Percentiles rank a stretch among this genome's conserved stretches.
Conservation (phyloP, 306 rosid species). For the Fragaria ananassa region DNA sequence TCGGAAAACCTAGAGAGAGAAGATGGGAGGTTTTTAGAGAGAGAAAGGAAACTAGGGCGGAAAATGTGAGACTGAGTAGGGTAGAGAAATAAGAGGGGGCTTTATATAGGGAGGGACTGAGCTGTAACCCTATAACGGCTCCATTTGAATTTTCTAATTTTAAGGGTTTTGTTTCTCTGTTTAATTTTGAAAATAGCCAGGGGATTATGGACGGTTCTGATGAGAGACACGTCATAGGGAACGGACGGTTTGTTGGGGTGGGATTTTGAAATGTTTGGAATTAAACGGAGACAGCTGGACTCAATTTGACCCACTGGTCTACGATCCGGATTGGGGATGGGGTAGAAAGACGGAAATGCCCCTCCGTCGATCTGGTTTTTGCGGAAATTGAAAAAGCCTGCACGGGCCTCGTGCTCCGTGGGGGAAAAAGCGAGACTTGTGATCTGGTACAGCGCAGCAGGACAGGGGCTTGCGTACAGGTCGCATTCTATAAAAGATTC, state of each 20-base stretch:
- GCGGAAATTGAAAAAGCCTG: not conserved
- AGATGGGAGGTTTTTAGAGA: not conserved
- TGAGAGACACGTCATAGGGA: not conserved
- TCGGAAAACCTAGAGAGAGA: not conserved
- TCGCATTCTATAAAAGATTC: not conserved
- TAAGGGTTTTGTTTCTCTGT: not conserved
- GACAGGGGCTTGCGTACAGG: not conserved
- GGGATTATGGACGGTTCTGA: not conserved
- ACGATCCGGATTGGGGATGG: not conserved
- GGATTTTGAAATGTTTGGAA: constrained; percentile 9
- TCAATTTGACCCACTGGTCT: not conserved
- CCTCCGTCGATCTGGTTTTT: not conserved
- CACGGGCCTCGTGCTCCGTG: not conserved
- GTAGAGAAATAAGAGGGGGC: not conserved
- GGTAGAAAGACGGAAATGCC: not conserved
- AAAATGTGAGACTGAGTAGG: not conserved
- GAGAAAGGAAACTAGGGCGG: not conserved
- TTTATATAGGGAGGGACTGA: constrained; percentile 13
- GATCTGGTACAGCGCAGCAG: constrained; percentile 11
- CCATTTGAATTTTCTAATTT: not conserved
- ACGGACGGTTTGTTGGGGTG: too few species aligned
- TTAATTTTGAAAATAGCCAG: not conserved
- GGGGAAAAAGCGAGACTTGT: not conserved
- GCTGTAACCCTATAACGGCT: constrained; percentile 25
- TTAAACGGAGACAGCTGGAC: constrained; percentile 16